phyloP scores from a whole-genome alignment of 495 filamentous ascomycete genomes.

The Neurospora hispaniola region DNA sequence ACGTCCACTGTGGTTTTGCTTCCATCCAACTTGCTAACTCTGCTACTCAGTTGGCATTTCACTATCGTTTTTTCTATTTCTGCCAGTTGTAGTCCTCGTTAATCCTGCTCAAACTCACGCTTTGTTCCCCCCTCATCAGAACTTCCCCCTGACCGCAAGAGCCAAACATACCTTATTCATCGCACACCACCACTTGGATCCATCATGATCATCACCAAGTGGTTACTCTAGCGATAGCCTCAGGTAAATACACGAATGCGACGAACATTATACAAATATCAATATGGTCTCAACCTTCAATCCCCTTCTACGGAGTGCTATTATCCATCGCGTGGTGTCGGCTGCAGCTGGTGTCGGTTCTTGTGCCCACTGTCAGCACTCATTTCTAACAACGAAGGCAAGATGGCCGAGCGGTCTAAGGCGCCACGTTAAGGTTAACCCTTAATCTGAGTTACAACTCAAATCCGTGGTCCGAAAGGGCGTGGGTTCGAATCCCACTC shows the following conservation, averaged over 20 bases:
- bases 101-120: background rate
- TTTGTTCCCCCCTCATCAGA: background rate
- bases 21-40: background rate
- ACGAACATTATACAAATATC: too few relatives aligned
- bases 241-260: too few relatives aligned
- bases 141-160: background rate
- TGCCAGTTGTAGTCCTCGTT: background rate
- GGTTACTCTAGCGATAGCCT: too few relatives aligned
- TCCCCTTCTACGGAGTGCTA: too few relatives aligned
- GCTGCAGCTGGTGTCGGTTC: too few relatives aligned
- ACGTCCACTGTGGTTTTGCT: background rate
- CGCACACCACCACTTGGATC: background rate
- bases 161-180: background rate
- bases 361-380: background rate
- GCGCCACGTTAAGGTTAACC: background rate
- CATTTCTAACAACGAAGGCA: background rate
- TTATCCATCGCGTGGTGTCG: too few relatives aligned
- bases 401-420: background rate
- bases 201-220: background rate
- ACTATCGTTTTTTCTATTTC: too few relatives aligned
- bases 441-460: background rate
- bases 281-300: too few relatives aligned
- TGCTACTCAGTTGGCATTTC: background rate
- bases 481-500: conserved; percentile 12
- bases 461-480: conserved; percentile 4